Evolutionary conservation across 225 moss, liverwort and hornwort genomes (phyloP).

Genomic region (Pleurozium schreberi): DNA sequence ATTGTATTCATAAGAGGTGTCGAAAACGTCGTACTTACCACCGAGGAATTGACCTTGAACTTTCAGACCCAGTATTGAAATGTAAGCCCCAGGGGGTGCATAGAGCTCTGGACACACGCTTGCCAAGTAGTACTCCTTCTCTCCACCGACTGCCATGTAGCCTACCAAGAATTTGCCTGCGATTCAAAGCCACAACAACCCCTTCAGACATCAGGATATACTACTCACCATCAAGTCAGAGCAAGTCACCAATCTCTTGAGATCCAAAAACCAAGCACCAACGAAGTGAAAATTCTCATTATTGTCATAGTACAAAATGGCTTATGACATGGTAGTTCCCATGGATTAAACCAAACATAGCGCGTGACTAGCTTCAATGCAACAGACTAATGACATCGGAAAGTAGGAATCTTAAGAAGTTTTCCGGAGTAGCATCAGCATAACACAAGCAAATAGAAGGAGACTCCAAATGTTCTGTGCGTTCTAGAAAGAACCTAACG

Average conservation of each 20-base stretch:
- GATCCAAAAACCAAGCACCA: neutral
- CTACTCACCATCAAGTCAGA: neutral
- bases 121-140: constrained; percentile 96
- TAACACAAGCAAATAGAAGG: neutral
- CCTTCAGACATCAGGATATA: neutral
- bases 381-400: neutral
- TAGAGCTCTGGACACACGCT: constrained; percentile 73
- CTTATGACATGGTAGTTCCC: neutral
- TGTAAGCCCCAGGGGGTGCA: constrained; percentile 86
- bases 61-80: constrained; percentile 87
- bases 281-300: neutral
- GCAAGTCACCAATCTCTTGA: neutral
- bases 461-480: neutral
- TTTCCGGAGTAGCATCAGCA: neutral
- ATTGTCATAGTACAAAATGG: neutral
- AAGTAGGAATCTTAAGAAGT: neutral
- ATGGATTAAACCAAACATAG: neutral
- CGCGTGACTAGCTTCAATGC: neutral
- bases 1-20: neutral
- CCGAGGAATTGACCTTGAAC: constrained; percentile 95
- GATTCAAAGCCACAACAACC: neutral
- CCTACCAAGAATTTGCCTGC: constrained; percentile 82
- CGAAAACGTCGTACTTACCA: constrained; percentile 35
- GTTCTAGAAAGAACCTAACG: neutral
- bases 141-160: constrained; percentile 78